Evolutionary conservation across 2,329 filamentous ascomycete species (phyloP).

Genomic region (Epichloe gansuensis): DNA sequence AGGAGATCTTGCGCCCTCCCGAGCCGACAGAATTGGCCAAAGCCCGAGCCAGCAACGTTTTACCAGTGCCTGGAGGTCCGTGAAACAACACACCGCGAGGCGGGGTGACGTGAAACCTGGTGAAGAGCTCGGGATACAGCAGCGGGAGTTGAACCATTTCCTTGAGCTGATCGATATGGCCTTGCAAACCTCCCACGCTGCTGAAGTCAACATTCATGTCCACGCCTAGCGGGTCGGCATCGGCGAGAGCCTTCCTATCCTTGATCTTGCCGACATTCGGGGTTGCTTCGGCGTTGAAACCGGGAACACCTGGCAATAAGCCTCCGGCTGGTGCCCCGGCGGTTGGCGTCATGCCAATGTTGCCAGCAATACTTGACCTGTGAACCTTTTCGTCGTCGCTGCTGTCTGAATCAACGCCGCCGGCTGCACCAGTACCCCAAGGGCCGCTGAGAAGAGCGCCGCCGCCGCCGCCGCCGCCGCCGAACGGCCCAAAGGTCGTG

Average conservation of each 20-base stretch:
- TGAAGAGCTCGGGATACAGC: conserved; percentile 88
- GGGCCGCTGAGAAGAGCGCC: conserved; percentile 61
- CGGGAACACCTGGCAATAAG: conserved; percentile 28
- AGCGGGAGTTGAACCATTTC: conserved; percentile 96
- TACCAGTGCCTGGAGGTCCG: conserved; percentile 92
- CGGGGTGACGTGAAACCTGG: conserved; percentile 82
- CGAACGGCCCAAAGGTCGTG: conserved; percentile 86
- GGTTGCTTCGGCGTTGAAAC: conserved; percentile 34
- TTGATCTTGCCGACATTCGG: conserved; percentile 89
- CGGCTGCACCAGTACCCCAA: conserved; percentile 60
- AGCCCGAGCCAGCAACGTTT: conserved; percentile 88
- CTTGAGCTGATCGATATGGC: conserved; percentile 92
- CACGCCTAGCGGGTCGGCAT: conserved; percentile 88
- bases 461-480: conserved; percentile 64
- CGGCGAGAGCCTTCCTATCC: conserved; percentile 79
- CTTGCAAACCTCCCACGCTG: conserved; percentile 81
- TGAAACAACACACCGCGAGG: conserved; percentile 93
- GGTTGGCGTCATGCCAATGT: conserved; percentile 49
- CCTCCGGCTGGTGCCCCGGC: conserved; percentile 31
- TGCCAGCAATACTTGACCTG: conserved; percentile 42
- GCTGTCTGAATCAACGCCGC: conserved; percentile 82
- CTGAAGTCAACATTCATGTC: conserved; percentile 88
- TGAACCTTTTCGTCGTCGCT: conserved; percentile 82
- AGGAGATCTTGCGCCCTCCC: conserved; percentile 87
- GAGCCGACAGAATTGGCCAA: conserved; percentile 82